phyloP scores from a whole-genome alignment of 2,329 filamentous ascomycete species.

The Phialophora verrucosa region DNA sequence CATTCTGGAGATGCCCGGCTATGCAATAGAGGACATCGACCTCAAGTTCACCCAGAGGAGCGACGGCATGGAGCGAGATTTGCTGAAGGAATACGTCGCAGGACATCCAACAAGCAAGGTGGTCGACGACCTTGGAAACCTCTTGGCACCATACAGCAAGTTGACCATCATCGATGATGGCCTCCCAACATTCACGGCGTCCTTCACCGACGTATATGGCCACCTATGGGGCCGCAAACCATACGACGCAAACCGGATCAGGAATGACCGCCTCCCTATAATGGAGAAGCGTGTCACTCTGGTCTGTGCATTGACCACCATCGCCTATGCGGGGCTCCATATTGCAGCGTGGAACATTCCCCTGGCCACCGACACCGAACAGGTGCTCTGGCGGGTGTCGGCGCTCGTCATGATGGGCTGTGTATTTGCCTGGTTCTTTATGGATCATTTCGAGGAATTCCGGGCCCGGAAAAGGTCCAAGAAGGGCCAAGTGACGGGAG shows the following conservation, averaged over 20 bases:
- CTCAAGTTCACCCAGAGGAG: conserved; percentile 10
- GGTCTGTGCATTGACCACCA: conserved; percentile 24
- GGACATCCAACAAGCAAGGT: conserved; percentile 16
- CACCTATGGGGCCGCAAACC: conserved; percentile 15
- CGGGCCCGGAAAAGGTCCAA: conserved; percentile 4
- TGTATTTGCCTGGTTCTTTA: conserved; percentile 20
- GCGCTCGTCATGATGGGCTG: conserved; percentile 23
- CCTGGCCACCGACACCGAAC: conserved; percentile 40
- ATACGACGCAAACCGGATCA: conserved; percentile 23
- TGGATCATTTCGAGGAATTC: conserved; percentile 22
- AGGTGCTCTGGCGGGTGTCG: conserved; percentile 33
- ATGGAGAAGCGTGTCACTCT: conserved; percentile 25
- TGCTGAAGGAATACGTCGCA: conserved; percentile 25
- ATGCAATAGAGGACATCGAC: conserved; percentile 25
- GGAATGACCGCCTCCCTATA: conserved; percentile 18
- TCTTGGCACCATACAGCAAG: conserved; percentile 22
- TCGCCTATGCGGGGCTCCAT: conserved; percentile 38
- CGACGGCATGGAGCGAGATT: conserved; percentile 15
- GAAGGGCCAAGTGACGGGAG: conserved; percentile 11
- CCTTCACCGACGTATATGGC: conserved; percentile 18
- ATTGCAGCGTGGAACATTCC: conserved; percentile 40
- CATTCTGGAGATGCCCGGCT: conserved; percentile 6
- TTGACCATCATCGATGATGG: conserved; percentile 25
- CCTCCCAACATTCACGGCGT: conserved; percentile 14
- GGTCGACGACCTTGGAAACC: conserved; percentile 8